A percentile compares a stretch with the other conserved stretches of the same genome.
Evolutionary conservation across 305 asterid genomes (phyloP).

Genomic region (Andrographis paniculata): DNA sequence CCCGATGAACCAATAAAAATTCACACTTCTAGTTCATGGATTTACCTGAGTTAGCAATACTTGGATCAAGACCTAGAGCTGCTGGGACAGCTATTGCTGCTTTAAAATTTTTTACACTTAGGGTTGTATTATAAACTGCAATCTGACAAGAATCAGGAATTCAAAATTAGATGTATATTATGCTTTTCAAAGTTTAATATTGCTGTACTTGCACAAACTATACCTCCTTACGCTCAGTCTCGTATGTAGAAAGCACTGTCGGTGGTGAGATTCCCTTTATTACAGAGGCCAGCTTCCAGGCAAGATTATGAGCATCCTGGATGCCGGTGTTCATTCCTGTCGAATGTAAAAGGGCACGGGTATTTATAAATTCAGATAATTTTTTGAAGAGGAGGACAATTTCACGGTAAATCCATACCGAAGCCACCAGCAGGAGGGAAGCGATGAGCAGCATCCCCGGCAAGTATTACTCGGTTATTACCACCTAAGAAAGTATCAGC

Average conservation of each 20-base stretch:
- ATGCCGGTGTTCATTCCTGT: slow-evolving; percentile 96
- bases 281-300: slow-evolving; percentile 89
- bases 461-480: slow-evolving; percentile 61
- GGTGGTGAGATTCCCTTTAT: slow-evolving; percentile 49
- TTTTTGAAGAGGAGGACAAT: no score
- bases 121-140: slow-evolving; percentile 69
- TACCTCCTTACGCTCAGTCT: slow-evolving; percentile 86
- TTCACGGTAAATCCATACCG: no score
- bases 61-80: slow-evolving; percentile 93
- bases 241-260: slow-evolving; percentile 66
- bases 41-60: slow-evolving; percentile 72
- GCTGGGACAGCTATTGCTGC: slow-evolving; percentile 94
- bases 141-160: slow-evolving; percentile 42
- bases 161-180: slow-evolving; percentile 13
- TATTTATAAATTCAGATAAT: no score
- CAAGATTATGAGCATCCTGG: slow-evolving; percentile 96
- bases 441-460: slow-evolving; percentile 97
- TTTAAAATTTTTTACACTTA: slow-evolving; percentile 78
- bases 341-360: slow-evolving; percentile 11
- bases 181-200: slow-evolving; percentile 8
- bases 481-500: slow-evolving; percentile 60
- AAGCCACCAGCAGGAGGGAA: slow-evolving; percentile 99
- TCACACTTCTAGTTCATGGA: background rate
- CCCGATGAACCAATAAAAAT: slow-evolving; percentile 7
- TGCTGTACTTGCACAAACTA: background rate